Base-by-base conservation (phyloP, 371 early-diverging fungal genomes). In the Dinochytrium kinnereticum region DNA sequence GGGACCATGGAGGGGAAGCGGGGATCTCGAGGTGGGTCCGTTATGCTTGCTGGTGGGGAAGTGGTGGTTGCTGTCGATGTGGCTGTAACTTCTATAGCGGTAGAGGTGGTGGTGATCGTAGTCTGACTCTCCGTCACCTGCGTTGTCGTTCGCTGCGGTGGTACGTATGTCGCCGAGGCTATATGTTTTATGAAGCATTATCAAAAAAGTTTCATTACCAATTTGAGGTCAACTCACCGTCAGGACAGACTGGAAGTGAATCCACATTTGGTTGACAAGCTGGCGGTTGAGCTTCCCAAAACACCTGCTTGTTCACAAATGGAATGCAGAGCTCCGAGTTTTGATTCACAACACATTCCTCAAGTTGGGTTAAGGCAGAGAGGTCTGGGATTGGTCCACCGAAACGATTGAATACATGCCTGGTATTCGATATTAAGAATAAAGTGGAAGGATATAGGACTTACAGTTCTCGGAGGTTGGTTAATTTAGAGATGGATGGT, bases 331-430 rank as follows among this genome's bases (percentile, higher is more conserved):
- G 55, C n/a, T 26, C 55, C n/a, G 55, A 26, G 26, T 53, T 53
- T 26, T 53, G 55, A 53, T 53, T 53, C 13, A 53, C 7, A 13
- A n/a, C n/a, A 26, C 55, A 53, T 5, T 13, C 26, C 26, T 53
- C 55, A 13, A 53, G 55, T 26, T 24, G 13, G 17, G 55, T 53
- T 26, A 53, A 26, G 17, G 17, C 55, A n/a, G 55, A 53, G 5
- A 53, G 26, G 26, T 53, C 55, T 5, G 55, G 55, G 55, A 53
- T 13, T 24, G 13, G 55, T 53, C 55, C 55, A 53, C 55, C 55
- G 26, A 53, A 53, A 5, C 55, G 55, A 53, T 53, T 53, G 24
- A 53, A 53, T 26, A 53, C 5, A 26, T 5, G 55, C n/a, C 55
- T 53, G 26, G 55, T 44, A 19, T 44, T 44, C 19, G 7, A 19